Evolutionary conservation across 352 stramenopile genomes (phyloP).

Genomic region (Salisapilia sapeloensis): DNA sequence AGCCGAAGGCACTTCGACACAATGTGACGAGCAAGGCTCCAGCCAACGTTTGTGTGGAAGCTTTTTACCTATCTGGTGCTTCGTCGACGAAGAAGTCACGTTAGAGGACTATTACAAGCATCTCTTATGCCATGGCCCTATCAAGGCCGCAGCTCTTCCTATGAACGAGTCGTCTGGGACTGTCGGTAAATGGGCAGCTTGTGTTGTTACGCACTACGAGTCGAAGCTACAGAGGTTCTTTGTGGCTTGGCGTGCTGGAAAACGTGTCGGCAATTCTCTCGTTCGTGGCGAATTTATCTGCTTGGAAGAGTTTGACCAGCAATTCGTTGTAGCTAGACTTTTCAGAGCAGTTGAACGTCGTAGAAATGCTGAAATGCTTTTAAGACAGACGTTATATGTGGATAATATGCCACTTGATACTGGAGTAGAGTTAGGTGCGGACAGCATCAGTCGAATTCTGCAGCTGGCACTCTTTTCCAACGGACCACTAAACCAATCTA

Average conservation of each 20-base stretch:
- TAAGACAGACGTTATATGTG: constrained; percentile 48
- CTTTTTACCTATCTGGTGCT: constrained; percentile 62
- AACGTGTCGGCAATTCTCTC: constrained; percentile 44
- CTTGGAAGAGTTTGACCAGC: constrained; percentile 29
- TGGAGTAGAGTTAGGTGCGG: constrained; percentile 43
- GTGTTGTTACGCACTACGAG: constrained; percentile 60
- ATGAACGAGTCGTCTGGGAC: constrained; percentile 34
- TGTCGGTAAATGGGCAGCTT: constrained; percentile 51
- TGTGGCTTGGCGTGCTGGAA: constrained; percentile 58
- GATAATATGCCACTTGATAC: constrained; percentile 59
- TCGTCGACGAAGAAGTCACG: constrained; percentile 44
- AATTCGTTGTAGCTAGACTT: constrained; percentile 26
- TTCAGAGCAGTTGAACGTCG: constrained; percentile 19
- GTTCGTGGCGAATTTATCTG: constrained; percentile 47
- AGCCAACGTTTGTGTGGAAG: constrained; percentile 14
- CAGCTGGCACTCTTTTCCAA: constrained; percentile 46
- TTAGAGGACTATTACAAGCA: too few species aligned
- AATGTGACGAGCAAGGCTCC: not conserved
- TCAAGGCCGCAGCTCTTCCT: constrained; percentile 46
- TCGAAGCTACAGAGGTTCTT: constrained; percentile 21
- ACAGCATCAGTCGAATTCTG: constrained; percentile 59
- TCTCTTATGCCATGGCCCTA: too few species aligned
- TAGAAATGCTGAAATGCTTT: constrained; percentile 33
- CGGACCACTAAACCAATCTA: constrained; percentile 1
- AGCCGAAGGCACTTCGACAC: not conserved